Conservation (phyloP, 495 filamentous ascomycete genomes). For the Aspergillus sclerotiicarbonarius region DNA sequence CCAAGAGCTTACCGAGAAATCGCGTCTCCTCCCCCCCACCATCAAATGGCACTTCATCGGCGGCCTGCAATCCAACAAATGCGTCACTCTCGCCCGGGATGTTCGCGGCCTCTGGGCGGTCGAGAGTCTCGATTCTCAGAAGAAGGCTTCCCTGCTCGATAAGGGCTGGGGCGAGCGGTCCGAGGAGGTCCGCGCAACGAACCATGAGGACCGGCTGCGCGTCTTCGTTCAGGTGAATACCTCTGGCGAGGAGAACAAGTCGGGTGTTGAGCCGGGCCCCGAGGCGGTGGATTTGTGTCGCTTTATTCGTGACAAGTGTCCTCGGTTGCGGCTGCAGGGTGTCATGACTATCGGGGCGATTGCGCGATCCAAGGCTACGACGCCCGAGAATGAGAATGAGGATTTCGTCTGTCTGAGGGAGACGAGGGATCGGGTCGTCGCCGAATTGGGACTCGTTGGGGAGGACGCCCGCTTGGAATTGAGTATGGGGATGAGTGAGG, state of each 20-base stretch:
- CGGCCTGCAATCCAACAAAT: conserved; percentile 87
- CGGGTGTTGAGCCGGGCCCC: conserved; percentile 63
- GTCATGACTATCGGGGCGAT: conserved; percentile 98
- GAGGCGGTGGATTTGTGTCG: conserved; percentile 58
- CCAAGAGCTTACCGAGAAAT: conserved; percentile 88
- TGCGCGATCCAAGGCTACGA: conserved; percentile 69
- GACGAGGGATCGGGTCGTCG: conserved; percentile 63
- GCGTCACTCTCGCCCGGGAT: conserved; percentile 75
- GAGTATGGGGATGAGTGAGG: conserved; percentile 87
- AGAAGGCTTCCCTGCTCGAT: conserved; percentile 81
- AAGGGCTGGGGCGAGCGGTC: conserved; percentile 63
- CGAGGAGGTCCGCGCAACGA: conserved; percentile 21
- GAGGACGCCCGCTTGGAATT: conserved; percentile 52
- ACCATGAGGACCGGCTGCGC: conserved; percentile 45
- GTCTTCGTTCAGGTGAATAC: conserved; percentile 95
- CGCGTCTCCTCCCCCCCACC: conserved; percentile 69
- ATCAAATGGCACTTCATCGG: conserved; percentile 98
- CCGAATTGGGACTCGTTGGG: conserved; percentile 44
- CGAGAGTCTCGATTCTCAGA: conserved; percentile 79
- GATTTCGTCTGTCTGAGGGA: conserved; percentile 73
- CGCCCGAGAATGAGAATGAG: conserved; percentile 78
- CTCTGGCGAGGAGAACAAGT: conserved; percentile 81
- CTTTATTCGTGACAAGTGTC: conserved; percentile 66
- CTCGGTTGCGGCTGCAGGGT: conserved; percentile 70
- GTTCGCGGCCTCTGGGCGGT: conserved; percentile 93